These are phyloP conservation scores for Akanthomyces lecanii DNA, from an alignment of 2,329 filamentous ascomycete species.

Conservation along the genomic window DNA sequence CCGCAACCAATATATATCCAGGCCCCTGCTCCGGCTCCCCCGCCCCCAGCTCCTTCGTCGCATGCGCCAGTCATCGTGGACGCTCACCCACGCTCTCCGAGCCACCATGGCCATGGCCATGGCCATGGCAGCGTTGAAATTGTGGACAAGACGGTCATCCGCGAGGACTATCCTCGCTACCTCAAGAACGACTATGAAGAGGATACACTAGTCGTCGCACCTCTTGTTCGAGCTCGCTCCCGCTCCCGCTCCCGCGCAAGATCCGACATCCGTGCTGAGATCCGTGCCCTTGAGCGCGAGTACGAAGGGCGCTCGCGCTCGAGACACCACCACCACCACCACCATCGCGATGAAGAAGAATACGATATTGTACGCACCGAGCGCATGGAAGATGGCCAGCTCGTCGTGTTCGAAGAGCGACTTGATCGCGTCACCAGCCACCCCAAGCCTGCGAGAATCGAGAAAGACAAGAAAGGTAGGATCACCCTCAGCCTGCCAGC, in stretches of 20 bases:
- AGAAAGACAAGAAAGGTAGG: slow-evolving; percentile 95
- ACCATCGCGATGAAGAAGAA: slow-evolving; percentile 36
- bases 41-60: slow-evolving; percentile 21
- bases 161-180: slow-evolving; percentile 45
- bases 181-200: slow-evolving; percentile 27
- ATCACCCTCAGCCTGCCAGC: slow-evolving; percentile 79
- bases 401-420: slow-evolving; percentile 60
- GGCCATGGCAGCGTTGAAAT: slow-evolving; percentile 33
- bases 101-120: slow-evolving; percentile 15
- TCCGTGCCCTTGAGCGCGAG: slow-evolving; percentile 60
- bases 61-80: slow-evolving; percentile 32
- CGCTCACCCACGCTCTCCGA: slow-evolving; percentile 29
- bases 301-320: slow-evolving; percentile 39
- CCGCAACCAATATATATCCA: slow-evolving; percentile 15
- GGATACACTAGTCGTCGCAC: slow-evolving; percentile 30
- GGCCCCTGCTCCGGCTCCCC: slow-evolving; percentile 25
- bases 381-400: slow-evolving; percentile 54
- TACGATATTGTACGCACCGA: slow-evolving; percentile 54
- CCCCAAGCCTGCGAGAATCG: slow-evolving; percentile 60
- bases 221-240: slow-evolving; percentile 37
- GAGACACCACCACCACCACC: slow-evolving; percentile 22
- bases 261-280: slow-evolving; percentile 66
- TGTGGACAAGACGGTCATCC: slow-evolving; percentile 43
- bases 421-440: slow-evolving; percentile 52
- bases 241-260: slow-evolving; percentile 40